Evolutionary conservation across 169 alveolate species (phyloP).

Genomic region (Cryptosporidium meleagridis): DNA sequence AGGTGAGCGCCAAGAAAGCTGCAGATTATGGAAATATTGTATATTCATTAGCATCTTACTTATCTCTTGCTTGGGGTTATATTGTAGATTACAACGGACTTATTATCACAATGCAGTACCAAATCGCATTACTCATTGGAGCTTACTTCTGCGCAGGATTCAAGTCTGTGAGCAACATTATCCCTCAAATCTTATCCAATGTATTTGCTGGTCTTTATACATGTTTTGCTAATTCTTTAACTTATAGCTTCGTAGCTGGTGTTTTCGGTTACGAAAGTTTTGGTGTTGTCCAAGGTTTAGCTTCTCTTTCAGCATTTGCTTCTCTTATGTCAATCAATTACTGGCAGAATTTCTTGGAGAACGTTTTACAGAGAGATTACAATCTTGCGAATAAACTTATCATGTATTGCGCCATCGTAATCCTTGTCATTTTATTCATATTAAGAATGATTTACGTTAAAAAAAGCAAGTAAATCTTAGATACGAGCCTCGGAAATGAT

Average conservation of each 20-base stretch:
- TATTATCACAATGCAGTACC: slow-evolving; percentile 67
- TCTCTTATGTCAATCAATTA: slow-evolving; percentile 25
- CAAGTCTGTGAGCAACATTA: slow-evolving; percentile 44
- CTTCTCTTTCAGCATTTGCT: slow-evolving; percentile 57
- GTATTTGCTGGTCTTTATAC: slow-evolving; percentile 71
- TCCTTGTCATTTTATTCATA: background rate
- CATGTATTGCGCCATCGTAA: slow-evolving; percentile 2
- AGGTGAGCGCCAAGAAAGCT: slow-evolving; percentile 25
- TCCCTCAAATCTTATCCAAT: slow-evolving; percentile 69
- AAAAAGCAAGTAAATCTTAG: slow-evolving; percentile 1
- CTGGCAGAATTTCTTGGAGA: slow-evolving; percentile 42
- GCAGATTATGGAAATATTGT: slow-evolving; percentile 48
- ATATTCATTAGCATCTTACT: slow-evolving; percentile 50
- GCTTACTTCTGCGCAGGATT: slow-evolving; percentile 56
- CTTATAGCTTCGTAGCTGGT: slow-evolving; percentile 71
- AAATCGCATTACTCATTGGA: slow-evolving; percentile 9
- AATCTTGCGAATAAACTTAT: slow-evolving; percentile 38
- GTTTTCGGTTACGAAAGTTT: slow-evolving; percentile 59
- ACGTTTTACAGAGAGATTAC: slow-evolving; percentile 9
- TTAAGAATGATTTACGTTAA: slow-evolving; percentile 24
- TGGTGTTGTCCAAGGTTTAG: slow-evolving; percentile 67
- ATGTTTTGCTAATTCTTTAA: slow-evolving; percentile 51
- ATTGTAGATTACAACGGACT: slow-evolving; percentile 63
- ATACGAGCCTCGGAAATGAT: background rate
- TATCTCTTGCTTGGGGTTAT: slow-evolving; percentile 68